Base-by-base conservation (phyloP, 1,284 basidiomycete genomes). In the Pseudozyma sp. region DNA sequence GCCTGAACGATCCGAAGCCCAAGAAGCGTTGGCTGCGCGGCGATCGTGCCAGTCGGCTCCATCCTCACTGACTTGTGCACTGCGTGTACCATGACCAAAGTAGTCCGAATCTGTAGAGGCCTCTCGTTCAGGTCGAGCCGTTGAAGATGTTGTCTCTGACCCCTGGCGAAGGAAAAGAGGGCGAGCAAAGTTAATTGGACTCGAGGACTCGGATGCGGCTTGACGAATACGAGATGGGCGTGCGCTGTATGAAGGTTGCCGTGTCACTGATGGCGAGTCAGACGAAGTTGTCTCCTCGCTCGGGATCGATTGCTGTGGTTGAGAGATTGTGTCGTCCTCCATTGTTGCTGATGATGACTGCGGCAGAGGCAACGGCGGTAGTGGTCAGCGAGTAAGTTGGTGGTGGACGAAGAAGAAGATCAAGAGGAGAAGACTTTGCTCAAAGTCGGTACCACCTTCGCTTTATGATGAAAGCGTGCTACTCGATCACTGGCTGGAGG, bases 101-200 rank as follows among this genome's bases (percentile, higher is more conserved):
- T 54, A 40, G 14, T 56, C 35, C 2, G 56, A 51, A n/a, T 45
- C 48, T 9, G 47, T 18, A 12, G 63, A 66, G 16, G n/a, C 7
- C 10, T 42, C 35, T 35, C 47, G 48, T 10, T 13, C 35, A 18
- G 39, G 40, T 5, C 45, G 40, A 19, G 50, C 6, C 25, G 25
- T 31, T 16, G 52, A 13, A 19, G 42, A 5, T 7, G 34, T 6
- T 14, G 56, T 9, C 9, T 54, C 34, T 5, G 53, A 40, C 12
- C 21, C 45, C 44, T 43, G 34, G 31, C 42, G 52, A 18, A 36
- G 38, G 21, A 35, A 12, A 42, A 69, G 19, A 31, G 59, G 66
- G 14, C 59, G 66, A 43, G 59, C 66, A 48, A 69, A 69, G 52
- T 59, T 69, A 56, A 69, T 63, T 3, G 67, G 52, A 6, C 35